Evolutionary conservation across 345 rosid genomes (phyloP).

Genomic region (Cochlearia excelsa): DNA sequence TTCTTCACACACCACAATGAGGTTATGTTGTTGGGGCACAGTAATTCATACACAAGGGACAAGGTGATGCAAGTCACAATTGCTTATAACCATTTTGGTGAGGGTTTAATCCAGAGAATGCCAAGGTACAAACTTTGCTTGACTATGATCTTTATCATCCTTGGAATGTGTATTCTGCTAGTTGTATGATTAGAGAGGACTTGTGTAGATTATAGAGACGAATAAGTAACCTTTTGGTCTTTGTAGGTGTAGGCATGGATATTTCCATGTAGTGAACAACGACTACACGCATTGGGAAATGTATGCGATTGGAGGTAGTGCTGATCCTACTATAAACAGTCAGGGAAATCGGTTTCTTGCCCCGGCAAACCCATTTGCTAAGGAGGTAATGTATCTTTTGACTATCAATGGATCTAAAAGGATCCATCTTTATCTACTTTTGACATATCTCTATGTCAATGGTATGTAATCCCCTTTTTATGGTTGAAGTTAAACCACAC

Average conservation of each 20-base stretch:
- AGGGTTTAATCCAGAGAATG: conserved; percentile 98
- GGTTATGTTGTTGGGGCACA: conserved; percentile 97
- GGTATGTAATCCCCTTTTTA: too few relatives aligned
- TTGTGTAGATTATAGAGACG: too few relatives aligned
- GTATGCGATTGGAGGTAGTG: conserved; percentile 37
- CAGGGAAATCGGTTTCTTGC: background rate
- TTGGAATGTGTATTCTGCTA: background rate
- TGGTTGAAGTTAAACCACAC: too few relatives aligned
- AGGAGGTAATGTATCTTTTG: background rate
- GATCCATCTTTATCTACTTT: too few relatives aligned
- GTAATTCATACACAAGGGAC: conserved; percentile 86
- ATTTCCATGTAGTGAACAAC: conserved; percentile 97
- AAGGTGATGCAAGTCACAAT: conserved; percentile 96
- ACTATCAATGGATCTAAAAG: background rate
- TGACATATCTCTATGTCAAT: too few relatives aligned
- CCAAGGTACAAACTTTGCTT: conserved; percentile 54
- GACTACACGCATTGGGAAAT: conserved; percentile 99
- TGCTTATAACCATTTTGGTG: conserved; percentile 97
- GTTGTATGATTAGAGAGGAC: conserved; percentile 5
- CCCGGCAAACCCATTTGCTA: background rate
- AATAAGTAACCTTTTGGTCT: background rate
- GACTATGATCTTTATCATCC: background rate
- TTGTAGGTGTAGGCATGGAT: conserved; percentile 96
- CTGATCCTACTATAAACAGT: background rate
- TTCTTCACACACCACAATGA: conserved; percentile 85